Base-by-base conservation (phyloP, 2,329 filamentous ascomycete species). In the Diaporthe capsici region DNA sequence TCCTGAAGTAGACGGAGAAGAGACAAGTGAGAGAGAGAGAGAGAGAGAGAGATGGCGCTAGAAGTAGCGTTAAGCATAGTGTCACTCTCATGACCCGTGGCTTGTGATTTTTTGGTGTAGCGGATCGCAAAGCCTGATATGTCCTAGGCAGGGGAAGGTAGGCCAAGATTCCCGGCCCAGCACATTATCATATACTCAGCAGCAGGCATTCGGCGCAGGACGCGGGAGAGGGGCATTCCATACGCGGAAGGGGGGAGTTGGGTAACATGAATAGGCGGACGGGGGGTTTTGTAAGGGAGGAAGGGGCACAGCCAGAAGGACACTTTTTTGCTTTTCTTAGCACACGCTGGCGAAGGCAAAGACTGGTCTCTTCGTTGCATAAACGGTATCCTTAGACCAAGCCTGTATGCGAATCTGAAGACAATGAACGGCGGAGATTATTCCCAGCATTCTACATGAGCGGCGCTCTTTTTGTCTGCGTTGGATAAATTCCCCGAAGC, bases 1-100 rank as follows among this genome's bases (percentile, higher is more conserved):
- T 93, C 84, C 88, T 93, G 57, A 83, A 82, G 74, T 84, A 82
- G 72, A 28, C 4, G 7, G 15, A 17, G 49, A 49, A 34, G 20
- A 10, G 28, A 37, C 44, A 37, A 55, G 65, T n/a, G 34, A 28
- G 28, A 31, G 31, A 31, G 31, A 34, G 34, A 8, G 34, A 34
- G 34, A 34, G 34, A 53, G 8, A 22, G 60, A 12, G 34, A 28
- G n/a, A 28, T 15, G 13, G n/a, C 44, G 28, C 44, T 44, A 22
- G 25, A 42, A 8, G 17, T 31, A 28, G 51, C 42, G 47, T 13
- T 22, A 31, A 55, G 31, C 47, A 70, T 81, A 77, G 78, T 55
- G 49, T 70, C 49, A 55, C 49, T 34, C 31, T 22, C 31, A 55
- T 22, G 47, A 31, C 47, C 34, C 49, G 12, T 70, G 25, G 63